These are phyloP conservation scores for Gaertneriomyces sp. DNA, from an alignment of 192 early-diverging fungal species.

Conservation along the genomic window DNA sequence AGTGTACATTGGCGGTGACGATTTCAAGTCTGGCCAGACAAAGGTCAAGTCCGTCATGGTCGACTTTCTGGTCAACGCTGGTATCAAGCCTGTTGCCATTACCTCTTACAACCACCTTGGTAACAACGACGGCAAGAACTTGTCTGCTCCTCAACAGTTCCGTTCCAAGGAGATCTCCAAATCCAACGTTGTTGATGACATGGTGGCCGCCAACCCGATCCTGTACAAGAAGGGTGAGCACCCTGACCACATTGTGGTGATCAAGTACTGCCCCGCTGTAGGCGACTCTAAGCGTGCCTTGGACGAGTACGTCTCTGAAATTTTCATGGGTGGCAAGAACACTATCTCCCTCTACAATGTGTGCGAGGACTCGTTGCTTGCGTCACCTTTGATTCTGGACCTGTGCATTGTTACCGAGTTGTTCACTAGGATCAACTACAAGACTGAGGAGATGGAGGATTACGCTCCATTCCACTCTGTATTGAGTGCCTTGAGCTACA, in stretches of 20 bases:
- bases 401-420: slow-evolving; percentile 93
- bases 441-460: slow-evolving; percentile 65
- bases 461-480: slow-evolving; percentile 91
- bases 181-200: slow-evolving; percentile 98
- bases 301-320: slow-evolving; percentile 97
- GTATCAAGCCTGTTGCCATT: slow-evolving; percentile 96
- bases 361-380: slow-evolving; percentile 98
- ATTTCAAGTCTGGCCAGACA: slow-evolving; percentile 99
- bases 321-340: slow-evolving; percentile 98
- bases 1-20: slow-evolving; percentile 95
- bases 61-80: slow-evolving; percentile 97
- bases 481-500: slow-evolving; percentile 84
- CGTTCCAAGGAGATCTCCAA: slow-evolving; percentile 99
- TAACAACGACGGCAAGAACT: slow-evolving; percentile 99
- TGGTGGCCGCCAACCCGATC: slow-evolving; percentile 93
- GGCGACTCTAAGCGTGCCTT: slow-evolving; percentile 97
- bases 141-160: slow-evolving; percentile 97
- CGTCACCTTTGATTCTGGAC: slow-evolving; percentile 96
- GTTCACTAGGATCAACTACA: slow-evolving; percentile 93
- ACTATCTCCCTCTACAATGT: slow-evolving; percentile 98
- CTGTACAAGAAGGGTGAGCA: slow-evolving; percentile 78
- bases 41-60: slow-evolving; percentile 99
- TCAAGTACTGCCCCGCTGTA: slow-evolving; percentile 97
- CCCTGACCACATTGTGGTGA: slow-evolving; percentile 88
- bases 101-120: slow-evolving; percentile 98